Percentiles rank a stretch among this genome's conserved stretches.
These are phyloP conservation scores for Combretum micranthum DNA, from an alignment of 345 rosid genomes.

Conservation along the genomic window DNA sequence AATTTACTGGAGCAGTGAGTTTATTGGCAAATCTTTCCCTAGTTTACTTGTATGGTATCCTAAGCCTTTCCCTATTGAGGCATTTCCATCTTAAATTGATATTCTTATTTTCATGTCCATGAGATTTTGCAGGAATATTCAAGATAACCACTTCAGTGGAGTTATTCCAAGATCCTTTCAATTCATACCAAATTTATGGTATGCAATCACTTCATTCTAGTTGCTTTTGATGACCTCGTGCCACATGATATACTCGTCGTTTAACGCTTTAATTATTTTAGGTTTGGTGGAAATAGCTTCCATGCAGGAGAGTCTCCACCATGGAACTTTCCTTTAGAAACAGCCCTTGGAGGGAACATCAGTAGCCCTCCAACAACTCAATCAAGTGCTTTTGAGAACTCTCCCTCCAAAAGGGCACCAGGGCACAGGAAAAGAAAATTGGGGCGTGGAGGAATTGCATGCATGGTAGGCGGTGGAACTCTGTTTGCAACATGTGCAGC, in stretches of 20 bases:
- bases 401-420: conserved; percentile 29
- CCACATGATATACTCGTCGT: background rate
- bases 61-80: conserved; percentile 4
- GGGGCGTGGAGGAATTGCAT: conserved; percentile 54
- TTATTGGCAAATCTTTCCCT: conserved; percentile 73
- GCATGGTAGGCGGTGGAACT: conserved; percentile 50
- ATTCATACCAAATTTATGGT: conserved; percentile 75
- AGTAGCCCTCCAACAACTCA: conserved; percentile 52
- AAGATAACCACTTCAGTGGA: conserved; percentile 75
- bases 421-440: conserved; percentile 38
- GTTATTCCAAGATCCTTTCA: conserved; percentile 75
- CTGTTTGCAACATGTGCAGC: conserved; percentile 50
- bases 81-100: background rate
- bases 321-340: conserved; percentile 66
- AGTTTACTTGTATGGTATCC: conserved; percentile 54
- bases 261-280: conserved; percentile 21
- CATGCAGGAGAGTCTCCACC: conserved; percentile 49
- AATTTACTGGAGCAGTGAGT: conserved; percentile 81
- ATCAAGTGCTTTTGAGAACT: conserved; percentile 68
- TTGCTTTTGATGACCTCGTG: background rate
- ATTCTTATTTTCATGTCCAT: background rate
- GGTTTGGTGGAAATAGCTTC: conserved; percentile 83
- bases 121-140: conserved; percentile 60
- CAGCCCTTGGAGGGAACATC: conserved; percentile 37
- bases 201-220: conserved; percentile 18